Conservation (phyloP, 331 rosid genomes). For the Ulmus americana region DNA sequence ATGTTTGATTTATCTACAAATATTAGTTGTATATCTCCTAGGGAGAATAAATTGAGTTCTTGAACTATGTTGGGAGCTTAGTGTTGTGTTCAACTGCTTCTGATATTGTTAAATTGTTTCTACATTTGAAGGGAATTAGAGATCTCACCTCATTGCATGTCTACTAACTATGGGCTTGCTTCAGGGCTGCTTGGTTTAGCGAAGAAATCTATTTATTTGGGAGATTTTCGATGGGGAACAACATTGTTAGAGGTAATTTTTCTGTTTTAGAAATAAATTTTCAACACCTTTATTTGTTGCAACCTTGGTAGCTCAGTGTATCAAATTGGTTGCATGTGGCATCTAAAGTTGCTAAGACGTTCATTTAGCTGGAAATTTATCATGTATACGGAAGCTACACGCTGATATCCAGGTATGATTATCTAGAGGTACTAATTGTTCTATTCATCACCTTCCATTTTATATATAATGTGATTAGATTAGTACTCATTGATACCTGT, state of each 20-base stretch:
- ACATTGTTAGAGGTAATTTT: slow-evolving; percentile 55
- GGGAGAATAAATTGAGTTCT: not conserved
- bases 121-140: slow-evolving; percentile 59
- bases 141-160: slow-evolving; percentile 54
- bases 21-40: not conserved
- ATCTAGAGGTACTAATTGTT: slow-evolving; percentile 12
- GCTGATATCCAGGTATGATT: slow-evolving; percentile 82
- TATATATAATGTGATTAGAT: not conserved
- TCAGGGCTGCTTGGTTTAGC: slow-evolving; percentile 72
- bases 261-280: not conserved
- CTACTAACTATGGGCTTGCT: slow-evolving; percentile 86
- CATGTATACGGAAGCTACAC: slow-evolving; percentile 72
- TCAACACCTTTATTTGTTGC: not conserved
- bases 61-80: not conserved
- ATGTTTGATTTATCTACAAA: not conserved
- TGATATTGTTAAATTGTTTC: slow-evolving; percentile 13
- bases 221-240: slow-evolving; percentile 85
- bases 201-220: slow-evolving; percentile 55
- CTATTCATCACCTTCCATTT: slow-evolving; percentile 4
- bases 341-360: slow-evolving; percentile 51
- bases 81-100: not conserved
- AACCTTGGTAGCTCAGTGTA: slow-evolving; percentile 10
- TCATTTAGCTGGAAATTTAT: slow-evolving; percentile 46
- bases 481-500: slow-evolving; percentile 47
- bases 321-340: slow-evolving; percentile 65